Base-by-base conservation (phyloP, 2,329 filamentous ascomycete species). In the Aspergillus aculeatinus region DNA sequence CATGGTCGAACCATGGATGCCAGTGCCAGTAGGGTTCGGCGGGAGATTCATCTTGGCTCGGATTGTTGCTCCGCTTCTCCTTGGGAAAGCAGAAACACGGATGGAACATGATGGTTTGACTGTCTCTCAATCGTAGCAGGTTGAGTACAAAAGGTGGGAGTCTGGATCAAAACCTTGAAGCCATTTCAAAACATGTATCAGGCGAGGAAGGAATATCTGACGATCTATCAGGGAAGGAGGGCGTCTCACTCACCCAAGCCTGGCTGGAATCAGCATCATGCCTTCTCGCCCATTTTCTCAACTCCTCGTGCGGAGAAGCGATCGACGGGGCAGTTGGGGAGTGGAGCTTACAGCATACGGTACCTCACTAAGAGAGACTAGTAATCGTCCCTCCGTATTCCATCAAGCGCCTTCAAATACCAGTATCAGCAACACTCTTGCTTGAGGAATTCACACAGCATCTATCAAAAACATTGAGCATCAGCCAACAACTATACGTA, bases 1-100 rank as follows among this genome's bases (percentile, higher is more conserved):
- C 35, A 19, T 35, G 10, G 39, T 44, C 25, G 59, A 60, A 65
- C 68, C 60, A 67, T 65, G 52, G 61, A 51, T 50, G n/a, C 35
- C 19, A 31, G 16, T 39, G 21, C 19, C 42, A 16, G 51, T 52
- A 52, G 51, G 51, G 51, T 52, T 52, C 51, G 51, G 51, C 39
- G 31, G 51, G n/a, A 48, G 44, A 55, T 48, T 55, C 42, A 55
- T 48, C 52, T 55, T 55, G 23, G 23, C 44, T 55, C 53, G 53
- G 42, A 47, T 55, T 35, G 7, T 23, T 33, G 39, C 52, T 42
- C n/a, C 51, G 35, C 33, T 29, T 25, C 29, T 42, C 35, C 23
- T 44, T 21, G 12, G 21, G 4, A 35, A 39, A 25, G 51, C 23
- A 39, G 51, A 16, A 42, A 25, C 21, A 44, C 29, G 33, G 21